A percentile compares a stretch with the other conserved stretches of the same genome.
Conservation (phyloP, 352 stramenopile genomes). For the Phytophthora multivora region DNA sequence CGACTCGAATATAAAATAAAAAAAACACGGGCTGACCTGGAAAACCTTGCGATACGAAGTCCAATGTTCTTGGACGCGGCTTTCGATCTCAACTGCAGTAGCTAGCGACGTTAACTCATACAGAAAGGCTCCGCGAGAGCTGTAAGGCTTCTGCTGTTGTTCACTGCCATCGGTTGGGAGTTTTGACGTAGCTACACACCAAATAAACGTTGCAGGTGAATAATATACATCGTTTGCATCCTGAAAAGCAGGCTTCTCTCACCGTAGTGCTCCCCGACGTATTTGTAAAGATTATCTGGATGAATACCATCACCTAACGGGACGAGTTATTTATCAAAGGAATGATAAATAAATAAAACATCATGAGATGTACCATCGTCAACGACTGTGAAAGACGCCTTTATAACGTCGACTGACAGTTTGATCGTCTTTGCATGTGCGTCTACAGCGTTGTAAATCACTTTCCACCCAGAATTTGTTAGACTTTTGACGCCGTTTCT, state of each 20-base stretch:
- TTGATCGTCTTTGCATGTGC: slow-evolving; percentile 54
- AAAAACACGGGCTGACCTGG: too few relatives aligned
- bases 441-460: slow-evolving; percentile 79
- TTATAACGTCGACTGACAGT: slow-evolving; percentile 45
- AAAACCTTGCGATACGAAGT: slow-evolving; percentile 72
- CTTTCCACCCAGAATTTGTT: slow-evolving; percentile 27
- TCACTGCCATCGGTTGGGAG: not conserved
- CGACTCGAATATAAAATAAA: too few relatives aligned
- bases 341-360: too few relatives aligned
- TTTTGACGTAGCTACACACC: slow-evolving; percentile 46
- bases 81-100: slow-evolving; percentile 67
- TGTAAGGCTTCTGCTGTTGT: slow-evolving; percentile 37
- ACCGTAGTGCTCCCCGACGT: slow-evolving; percentile 59
- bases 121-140: slow-evolving; percentile 57
- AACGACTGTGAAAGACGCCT: slow-evolving; percentile 57
- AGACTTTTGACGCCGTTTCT: too few relatives aligned
- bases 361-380: too few relatives aligned
- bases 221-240: not conserved
- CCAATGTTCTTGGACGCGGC: slow-evolving; percentile 55
- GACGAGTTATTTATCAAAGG: too few relatives aligned
- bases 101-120: slow-evolving; percentile 47
- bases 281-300: slow-evolving; percentile 49
- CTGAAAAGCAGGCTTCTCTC: not conserved
- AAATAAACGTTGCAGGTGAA: not conserved
- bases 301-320: slow-evolving; percentile 79